Percentiles rank a stretch among this genome's conserved stretches.
These are phyloP conservation scores for Vigna trinervia DNA, from an alignment of 306 rosid genomes.

Conservation along the genomic window DNA sequence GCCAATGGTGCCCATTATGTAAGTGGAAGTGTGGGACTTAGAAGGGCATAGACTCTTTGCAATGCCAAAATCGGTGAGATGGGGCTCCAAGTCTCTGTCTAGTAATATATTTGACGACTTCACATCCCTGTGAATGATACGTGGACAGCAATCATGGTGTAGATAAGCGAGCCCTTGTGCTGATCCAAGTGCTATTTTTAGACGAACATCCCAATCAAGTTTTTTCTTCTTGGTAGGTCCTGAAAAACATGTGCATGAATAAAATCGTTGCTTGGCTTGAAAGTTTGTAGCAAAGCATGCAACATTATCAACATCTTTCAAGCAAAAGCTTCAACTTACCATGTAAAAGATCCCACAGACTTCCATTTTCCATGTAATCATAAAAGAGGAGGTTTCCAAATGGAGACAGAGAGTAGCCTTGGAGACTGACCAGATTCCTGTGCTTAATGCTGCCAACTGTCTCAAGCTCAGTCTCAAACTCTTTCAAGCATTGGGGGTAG, in stretches of 20 bases:
- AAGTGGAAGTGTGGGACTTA: slow-evolving; percentile 77
- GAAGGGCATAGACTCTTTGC: slow-evolving; percentile 77
- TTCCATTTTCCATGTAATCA: slow-evolving; percentile 88
- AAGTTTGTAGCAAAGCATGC: not conserved
- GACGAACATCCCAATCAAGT: slow-evolving; percentile 78
- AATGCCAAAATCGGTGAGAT: slow-evolving; percentile 84
- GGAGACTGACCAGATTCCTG: slow-evolving; percentile 86
- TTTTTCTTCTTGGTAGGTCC: slow-evolving; percentile 69
- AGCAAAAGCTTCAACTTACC: slow-evolving; percentile 52
- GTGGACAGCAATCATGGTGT: slow-evolving; percentile 87
- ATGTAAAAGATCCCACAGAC: slow-evolving; percentile 88
- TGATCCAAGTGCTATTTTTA: slow-evolving; percentile 79
- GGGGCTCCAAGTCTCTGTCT: slow-evolving; percentile 81
- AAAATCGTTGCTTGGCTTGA: not conserved
- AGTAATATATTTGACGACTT: slow-evolving; percentile 79
- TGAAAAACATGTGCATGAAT: slow-evolving; percentile 12
- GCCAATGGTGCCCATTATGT: slow-evolving; percentile 86
- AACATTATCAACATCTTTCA: not conserved
- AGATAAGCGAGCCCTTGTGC: slow-evolving; percentile 88
- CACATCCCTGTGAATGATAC: slow-evolving; percentile 87
- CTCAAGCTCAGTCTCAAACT: slow-evolving; percentile 79
- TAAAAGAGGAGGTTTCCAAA: slow-evolving; percentile 83
- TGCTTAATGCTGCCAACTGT: slow-evolving; percentile 89
- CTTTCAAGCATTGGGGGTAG: slow-evolving; percentile 67
- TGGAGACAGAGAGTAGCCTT: slow-evolving; percentile 82